Base-by-base conservation (phyloP, 805 yeast species). In the Kodamaea fukazawae region DNA sequence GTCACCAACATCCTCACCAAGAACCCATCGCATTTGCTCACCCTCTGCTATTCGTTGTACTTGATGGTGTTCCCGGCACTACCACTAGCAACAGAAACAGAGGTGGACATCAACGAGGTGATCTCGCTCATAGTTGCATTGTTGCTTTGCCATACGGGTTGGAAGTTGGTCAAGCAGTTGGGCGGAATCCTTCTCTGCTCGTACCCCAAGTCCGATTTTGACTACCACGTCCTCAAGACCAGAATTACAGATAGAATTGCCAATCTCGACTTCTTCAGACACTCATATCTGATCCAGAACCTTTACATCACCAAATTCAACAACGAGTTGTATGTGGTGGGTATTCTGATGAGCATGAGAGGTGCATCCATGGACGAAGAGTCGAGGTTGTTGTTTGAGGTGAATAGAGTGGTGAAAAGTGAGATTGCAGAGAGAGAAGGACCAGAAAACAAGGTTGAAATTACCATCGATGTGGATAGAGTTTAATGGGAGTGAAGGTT, bases 351-450 rank as follows among this genome's bases (percentile, higher is more conserved):
- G 3, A 59, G 57, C 14, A 79, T 85, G 83, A 59, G 64, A 34
- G 90, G 90, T n/a, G 85, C 82, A 1, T 76, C 84, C 3, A 78
- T 77, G 45, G 86, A 83, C 40, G 89, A 83, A 33, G 91, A 84
- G 55, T 58, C 78, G 1, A 61, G 68, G 23, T 52, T 85, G 25
- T 57, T 84, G 31, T 71, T 69, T 43, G 79, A 79, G 42, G 60
- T 75, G 2, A 58, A 62, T 30, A 63, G 73, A 25, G 58, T 76
- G 6, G 61, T 79, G 3, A 54, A 61, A 30, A 60, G 57, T 11
- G 54, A 64, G 11, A 46, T 74, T 41, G 48, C 48, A 20, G 51
- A 51, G 17, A 50, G 51, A 13, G 63, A 57, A 16, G 54, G 41
- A 3, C 41, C 43, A 22, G 32, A 36, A 7, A 46, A 53, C 26